Evolutionary conservation across 257 asterid genomes (phyloP).

Genomic region (Ophiorrhiza pumila): DNA sequence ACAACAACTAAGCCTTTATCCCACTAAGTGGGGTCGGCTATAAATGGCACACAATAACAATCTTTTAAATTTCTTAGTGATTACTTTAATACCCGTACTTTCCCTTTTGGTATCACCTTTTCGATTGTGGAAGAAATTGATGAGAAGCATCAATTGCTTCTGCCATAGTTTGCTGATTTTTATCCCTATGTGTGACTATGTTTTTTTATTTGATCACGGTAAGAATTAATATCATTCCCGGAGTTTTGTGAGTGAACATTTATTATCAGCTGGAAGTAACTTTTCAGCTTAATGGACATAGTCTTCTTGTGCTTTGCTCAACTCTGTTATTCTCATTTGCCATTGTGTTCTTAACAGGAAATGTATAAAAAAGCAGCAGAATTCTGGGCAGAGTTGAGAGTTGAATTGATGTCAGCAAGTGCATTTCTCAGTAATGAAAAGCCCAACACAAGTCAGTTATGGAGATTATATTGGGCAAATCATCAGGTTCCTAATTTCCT

Average conservation of each 20-base stretch:
- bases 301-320: background rate
- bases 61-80: background rate
- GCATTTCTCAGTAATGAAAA: constrained; percentile 47
- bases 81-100: background rate
- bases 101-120: background rate
- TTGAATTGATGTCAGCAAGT: constrained; percentile 76
- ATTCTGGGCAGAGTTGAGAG: constrained; percentile 91
- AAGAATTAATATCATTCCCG: too few relatives aligned
- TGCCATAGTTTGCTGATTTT: background rate
- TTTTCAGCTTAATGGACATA: background rate
- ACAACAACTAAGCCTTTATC: too few relatives aligned
- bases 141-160: background rate
- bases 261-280: background rate
- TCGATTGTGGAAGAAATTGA: background rate
- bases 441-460: constrained; percentile 70
- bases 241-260: background rate
- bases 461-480: constrained; percentile 98
- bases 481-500: constrained; percentile 67
- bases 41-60: background rate
- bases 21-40: too few relatives aligned
- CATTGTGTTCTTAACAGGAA: constrained; percentile 51
- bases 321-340: constrained; percentile 14
- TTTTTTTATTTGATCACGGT: background rate
- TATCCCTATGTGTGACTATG: background rate
- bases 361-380: constrained; percentile 83